Evolutionary conservation across 129 eudicot genomes (phyloP).

Genomic region (Gnaphalium uliginosum): DNA sequence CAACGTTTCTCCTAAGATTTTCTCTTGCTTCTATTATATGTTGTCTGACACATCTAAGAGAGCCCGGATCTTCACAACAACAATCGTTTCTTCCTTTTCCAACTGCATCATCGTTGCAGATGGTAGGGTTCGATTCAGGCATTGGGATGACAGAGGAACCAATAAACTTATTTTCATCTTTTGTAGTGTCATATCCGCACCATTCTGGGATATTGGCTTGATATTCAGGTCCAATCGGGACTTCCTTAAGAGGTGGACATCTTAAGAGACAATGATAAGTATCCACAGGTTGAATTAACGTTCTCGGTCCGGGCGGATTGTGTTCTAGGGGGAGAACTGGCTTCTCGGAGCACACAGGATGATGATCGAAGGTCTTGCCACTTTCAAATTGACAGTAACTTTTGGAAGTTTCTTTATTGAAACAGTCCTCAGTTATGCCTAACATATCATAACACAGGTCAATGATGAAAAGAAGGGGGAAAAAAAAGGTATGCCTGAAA

Average conservation of each 20-base stretch:
- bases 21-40: slow-evolving; percentile 54
- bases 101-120: slow-evolving; percentile 20
- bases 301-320: slow-evolving; percentile 12
- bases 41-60: slow-evolving; percentile 50
- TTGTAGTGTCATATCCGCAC: slow-evolving; percentile 14
- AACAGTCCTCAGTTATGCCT: slow-evolving; percentile 35
- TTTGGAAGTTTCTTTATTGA: slow-evolving; percentile 7
- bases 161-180: slow-evolving; percentile 12
- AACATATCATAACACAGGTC: slow-evolving; percentile 30
- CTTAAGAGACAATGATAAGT: slow-evolving; percentile 39
- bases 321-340: background rate
- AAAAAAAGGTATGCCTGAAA: background rate
- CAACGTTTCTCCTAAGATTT: slow-evolving; percentile 39
- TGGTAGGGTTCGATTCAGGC: slow-evolving; percentile 25
- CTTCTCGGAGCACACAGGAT: background rate
- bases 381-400: slow-evolving; percentile 11
- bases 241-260: slow-evolving; percentile 46
- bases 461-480: slow-evolving; percentile 4
- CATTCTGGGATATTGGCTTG: slow-evolving; percentile 67
- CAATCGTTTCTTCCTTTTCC: slow-evolving; percentile 48
- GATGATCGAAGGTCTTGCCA: slow-evolving; percentile 8
- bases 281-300: slow-evolving; percentile 23
- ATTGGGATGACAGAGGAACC: slow-evolving; percentile 43
- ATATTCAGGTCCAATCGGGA: slow-evolving; percentile 50
- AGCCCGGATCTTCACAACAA: slow-evolving; percentile 49